Evolutionary conservation across 1,139 yeast species (phyloP).

Genomic region (Suhomyces coccinellae): DNA sequence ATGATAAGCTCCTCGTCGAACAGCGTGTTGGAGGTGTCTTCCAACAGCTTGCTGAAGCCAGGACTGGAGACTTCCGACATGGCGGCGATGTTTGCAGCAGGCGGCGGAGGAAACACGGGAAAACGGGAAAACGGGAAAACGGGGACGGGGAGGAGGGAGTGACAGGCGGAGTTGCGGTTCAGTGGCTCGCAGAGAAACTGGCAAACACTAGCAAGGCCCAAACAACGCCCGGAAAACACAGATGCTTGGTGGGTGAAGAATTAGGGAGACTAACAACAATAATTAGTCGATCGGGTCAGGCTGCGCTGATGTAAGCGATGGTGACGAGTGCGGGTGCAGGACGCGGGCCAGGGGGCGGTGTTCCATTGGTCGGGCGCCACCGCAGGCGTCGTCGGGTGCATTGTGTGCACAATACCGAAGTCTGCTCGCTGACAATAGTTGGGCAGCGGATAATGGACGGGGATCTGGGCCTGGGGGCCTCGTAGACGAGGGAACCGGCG

Average conservation of each 20-base stretch:
- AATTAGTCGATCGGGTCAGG: background rate
- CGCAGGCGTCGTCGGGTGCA: background rate
- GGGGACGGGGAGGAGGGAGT: background rate
- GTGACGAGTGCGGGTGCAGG: no score
- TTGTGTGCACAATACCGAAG: background rate
- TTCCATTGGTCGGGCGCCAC: no score
- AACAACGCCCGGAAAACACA: background rate
- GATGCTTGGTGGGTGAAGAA: background rate
- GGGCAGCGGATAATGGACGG: no score
- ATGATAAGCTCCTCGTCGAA: conserved; percentile 1
- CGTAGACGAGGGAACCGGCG: conserved; percentile 7
- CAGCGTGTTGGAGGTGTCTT: conserved; percentile 7
- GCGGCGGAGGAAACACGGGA: background rate
- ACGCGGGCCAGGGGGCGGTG: no score
- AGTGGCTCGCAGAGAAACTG: no score
- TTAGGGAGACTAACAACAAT: background rate
- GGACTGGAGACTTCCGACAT: conserved; percentile 8
- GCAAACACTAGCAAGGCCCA: background rate
- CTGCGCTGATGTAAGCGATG: no score
- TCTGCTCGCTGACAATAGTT: background rate
- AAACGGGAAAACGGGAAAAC: background rate
- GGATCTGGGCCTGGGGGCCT: background rate
- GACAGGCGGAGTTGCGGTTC: background rate
- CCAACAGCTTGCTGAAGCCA: conserved; percentile 2
- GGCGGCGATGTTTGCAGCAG: background rate